Evolutionary conservation across 1,284 basidiomycete genomes (phyloP), one percentile per base, ranked within the genome.

Genomic region (Ganoderma leucocontextum): DNA sequence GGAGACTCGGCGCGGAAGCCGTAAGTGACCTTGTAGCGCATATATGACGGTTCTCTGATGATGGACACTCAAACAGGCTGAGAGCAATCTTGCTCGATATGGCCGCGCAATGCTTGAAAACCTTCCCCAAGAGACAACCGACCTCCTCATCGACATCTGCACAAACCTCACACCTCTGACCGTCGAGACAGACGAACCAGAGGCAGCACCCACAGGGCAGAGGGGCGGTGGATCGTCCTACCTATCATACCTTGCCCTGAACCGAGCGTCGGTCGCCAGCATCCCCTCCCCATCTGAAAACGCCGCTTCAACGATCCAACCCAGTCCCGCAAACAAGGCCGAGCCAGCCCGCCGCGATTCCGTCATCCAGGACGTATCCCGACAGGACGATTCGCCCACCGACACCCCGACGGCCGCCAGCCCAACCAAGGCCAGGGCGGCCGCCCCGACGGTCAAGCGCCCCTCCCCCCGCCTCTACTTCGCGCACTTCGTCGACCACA

Each of bases 401-500:
- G 72, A 70, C 62, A 75, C 74, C 2, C 76, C 76, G 13, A 63
- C 73, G 0, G 67, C 73, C 2, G 33, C 72, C 17, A 70, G 77
- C 2, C 65, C 77, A 1, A 64, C 76, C 33, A 70, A 77, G 22
- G 76, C 74, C 29, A 79, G 76, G 2, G 75, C 75, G 0, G 10
- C 52, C 25, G 25, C 25, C 52, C 65, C 73, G 0, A 79, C 79
- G 2, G 77, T 82, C 65, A 87, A 88, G 69, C 85, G 90, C 0
- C 94, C 95, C 0, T 95, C 95, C 0, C 96, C 97, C 0, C 85
- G 91, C 1, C 84, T 93, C 39, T 98, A 96, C 80, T 99, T 99
- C 76, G 91, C 97, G 0, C 95, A 98, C 79, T 99, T 98, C 74
- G 92, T 98, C 52, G 95, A 97, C 74, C 95, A 97, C 75, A 90